Conservation (phyloP, 371 early-diverging fungal genomes). For the Mucor lusitanicus region DNA sequence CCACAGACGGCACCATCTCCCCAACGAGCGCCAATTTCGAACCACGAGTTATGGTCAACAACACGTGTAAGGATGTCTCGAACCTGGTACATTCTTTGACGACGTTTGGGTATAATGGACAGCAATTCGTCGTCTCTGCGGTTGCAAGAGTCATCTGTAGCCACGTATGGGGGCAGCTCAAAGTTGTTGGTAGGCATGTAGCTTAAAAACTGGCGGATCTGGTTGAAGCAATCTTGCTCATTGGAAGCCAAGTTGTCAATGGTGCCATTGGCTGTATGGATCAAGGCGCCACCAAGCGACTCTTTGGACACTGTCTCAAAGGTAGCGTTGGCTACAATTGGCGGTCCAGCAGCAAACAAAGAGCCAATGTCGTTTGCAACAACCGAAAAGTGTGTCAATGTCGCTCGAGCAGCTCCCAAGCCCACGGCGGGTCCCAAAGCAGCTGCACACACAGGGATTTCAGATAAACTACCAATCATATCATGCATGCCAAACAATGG, state of each 20-base stretch:
- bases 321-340: conserved; percentile 45
- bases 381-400: conserved; percentile 46
- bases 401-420: conserved; percentile 46
- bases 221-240: conserved; percentile 44
- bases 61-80: conserved; percentile 37
- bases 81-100: conserved; percentile 45
- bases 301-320: conserved; percentile 47
- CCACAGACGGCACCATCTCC: conserved; percentile 53
- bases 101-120: conserved; percentile 38
- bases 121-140: conserved; percentile 42
- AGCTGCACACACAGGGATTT: conserved; percentile 44
- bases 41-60: conserved; percentile 41
- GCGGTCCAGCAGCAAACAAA: conserved; percentile 47
- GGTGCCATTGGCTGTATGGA: conserved; percentile 45
- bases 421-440: conserved; percentile 49
- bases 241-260: conserved; percentile 42
- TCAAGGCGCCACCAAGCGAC: conserved; percentile 36
- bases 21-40: conserved; percentile 49
- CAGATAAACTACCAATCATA: conserved; percentile 43
- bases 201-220: conserved; percentile 39
- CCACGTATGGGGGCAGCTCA: conserved; percentile 27
- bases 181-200: conserved; percentile 37
- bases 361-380: conserved; percentile 38
- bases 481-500: conserved; percentile 51
- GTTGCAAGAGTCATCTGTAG: conserved; percentile 20